Percentiles rank a stretch among this genome's conserved stretches.
These are phyloP conservation scores for Sarcodon aspratus DNA, from an alignment of 768 basidiomycete genomes.

Conservation along the genomic window DNA sequence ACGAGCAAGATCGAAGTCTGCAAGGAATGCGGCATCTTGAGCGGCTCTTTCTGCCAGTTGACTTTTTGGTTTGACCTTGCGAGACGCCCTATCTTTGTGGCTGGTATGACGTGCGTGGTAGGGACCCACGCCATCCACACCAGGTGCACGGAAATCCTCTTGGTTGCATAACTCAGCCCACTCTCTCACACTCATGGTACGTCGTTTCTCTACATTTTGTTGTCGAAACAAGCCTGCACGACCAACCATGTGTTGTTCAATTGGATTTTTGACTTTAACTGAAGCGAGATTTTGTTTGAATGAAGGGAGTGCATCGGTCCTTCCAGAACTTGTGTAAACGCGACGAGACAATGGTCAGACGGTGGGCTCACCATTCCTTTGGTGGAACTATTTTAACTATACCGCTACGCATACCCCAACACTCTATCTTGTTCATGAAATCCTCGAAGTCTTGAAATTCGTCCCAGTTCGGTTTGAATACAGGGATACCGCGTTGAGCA, in stretches of 20 bases:
- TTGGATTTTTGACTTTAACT: slow-evolving; percentile 80
- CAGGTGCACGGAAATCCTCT: slow-evolving; percentile 64
- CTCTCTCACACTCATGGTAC: slow-evolving; percentile 74
- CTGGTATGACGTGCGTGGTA: slow-evolving; percentile 29
- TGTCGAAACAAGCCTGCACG: slow-evolving; percentile 79
- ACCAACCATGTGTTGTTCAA: slow-evolving; percentile 90
- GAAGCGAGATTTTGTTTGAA: slow-evolving; percentile 57
- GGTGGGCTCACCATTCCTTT: slow-evolving; percentile 67
- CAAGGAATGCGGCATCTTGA: slow-evolving; percentile 44
- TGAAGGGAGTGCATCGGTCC: slow-evolving; percentile 66
- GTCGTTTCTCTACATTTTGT: slow-evolving; percentile 84
- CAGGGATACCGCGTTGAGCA: slow-evolving; percentile 85
- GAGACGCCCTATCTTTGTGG: slow-evolving; percentile 19
- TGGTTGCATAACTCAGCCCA: slow-evolving; percentile 72
- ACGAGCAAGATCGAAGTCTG: slow-evolving; percentile 56
- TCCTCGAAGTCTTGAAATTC: slow-evolving; percentile 89
- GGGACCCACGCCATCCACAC: slow-evolving; percentile 55
- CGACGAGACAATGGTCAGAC: slow-evolving; percentile 6
- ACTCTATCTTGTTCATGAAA: slow-evolving; percentile 78
- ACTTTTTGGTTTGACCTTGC: no score
- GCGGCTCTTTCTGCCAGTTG: slow-evolving; percentile 33
- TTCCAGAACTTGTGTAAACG: slow-evolving; percentile 13
- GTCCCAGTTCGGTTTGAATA: slow-evolving; percentile 89
- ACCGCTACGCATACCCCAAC: slow-evolving; percentile 85
- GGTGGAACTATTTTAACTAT: slow-evolving; percentile 97